Percentiles rank a stretch among this genome's conserved stretches.
Conservation (phyloP, 306 rosid species). For the Macrotyloma uniflorum region DNA sequence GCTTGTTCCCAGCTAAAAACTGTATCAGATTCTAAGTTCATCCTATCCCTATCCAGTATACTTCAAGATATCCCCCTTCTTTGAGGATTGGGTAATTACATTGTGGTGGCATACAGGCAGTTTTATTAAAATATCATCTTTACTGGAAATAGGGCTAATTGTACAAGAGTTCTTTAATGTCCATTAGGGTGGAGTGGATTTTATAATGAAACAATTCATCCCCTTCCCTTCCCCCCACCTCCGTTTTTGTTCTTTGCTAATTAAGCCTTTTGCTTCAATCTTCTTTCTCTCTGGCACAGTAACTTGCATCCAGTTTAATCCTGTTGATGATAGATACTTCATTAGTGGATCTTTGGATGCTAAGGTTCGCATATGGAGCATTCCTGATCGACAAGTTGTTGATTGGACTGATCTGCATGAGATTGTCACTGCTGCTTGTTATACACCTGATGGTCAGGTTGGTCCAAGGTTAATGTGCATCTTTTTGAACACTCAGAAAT, state of each 20-base stretch:
- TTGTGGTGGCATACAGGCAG: neutral
- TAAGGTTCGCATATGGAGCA: slow-evolving; percentile 99
- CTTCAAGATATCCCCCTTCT: neutral
- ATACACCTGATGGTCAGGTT: slow-evolving; percentile 99
- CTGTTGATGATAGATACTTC: slow-evolving; percentile 96
- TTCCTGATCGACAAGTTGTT: slow-evolving; percentile 89
- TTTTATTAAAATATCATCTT: slow-evolving; percentile 14
- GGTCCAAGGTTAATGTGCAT: slow-evolving; percentile 43
- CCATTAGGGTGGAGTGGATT: slow-evolving; percentile 29
- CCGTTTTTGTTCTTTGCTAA: slow-evolving; percentile 45
- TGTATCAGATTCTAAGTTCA: slow-evolving; percentile 13
- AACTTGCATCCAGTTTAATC: slow-evolving; percentile 99
- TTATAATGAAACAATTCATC: slow-evolving; percentile 21
- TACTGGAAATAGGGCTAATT: slow-evolving; percentile 14
- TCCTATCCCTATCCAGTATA: slow-evolving; percentile 4
- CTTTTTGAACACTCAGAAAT: neutral
- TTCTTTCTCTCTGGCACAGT: slow-evolving; percentile 69
- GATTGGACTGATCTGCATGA: slow-evolving; percentile 97
- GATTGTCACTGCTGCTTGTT: slow-evolving; percentile 99
- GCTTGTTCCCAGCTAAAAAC: neutral
- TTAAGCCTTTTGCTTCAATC: slow-evolving; percentile 45
- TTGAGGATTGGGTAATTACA: slow-evolving; percentile 9
- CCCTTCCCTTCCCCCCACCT: neutral
- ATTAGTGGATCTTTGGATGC: slow-evolving; percentile 98
- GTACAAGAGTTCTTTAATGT: slow-evolving; percentile 10